Conservation (phyloP, 192 early-diverging fungal species). For the Entomortierella chlamydospora region DNA sequence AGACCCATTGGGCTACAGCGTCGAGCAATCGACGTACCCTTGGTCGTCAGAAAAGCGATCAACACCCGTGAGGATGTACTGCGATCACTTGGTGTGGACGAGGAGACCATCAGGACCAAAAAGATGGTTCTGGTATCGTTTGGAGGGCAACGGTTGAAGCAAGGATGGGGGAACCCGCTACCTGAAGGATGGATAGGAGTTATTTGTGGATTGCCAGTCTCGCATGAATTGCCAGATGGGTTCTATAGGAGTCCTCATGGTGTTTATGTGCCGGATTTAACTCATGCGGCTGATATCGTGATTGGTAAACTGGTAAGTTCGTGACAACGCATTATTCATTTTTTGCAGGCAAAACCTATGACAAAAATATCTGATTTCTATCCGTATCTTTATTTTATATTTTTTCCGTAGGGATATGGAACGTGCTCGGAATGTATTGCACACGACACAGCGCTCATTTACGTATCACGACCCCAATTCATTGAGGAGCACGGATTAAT, state of each 20-base stretch:
- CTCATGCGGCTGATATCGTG: conserved; percentile 67
- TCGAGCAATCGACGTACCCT: conserved; percentile 66
- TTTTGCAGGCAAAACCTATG: not conserved
- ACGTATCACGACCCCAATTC: conserved; percentile 71
- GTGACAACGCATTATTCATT: no score
- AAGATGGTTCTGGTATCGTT: conserved; percentile 65
- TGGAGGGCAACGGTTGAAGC: conserved; percentile 63
- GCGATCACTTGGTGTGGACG: conserved; percentile 58
- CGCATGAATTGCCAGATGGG: conserved; percentile 54
- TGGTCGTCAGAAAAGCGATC: conserved; percentile 65
- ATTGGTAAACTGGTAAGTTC: conserved; percentile 67
- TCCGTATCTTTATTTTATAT: conserved; percentile 1
- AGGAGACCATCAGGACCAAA: conserved; percentile 57
- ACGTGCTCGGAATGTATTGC: conserved; percentile 73
- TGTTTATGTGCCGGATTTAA: conserved; percentile 71
- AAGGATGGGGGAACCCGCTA: conserved; percentile 62
- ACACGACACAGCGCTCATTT: conserved; percentile 67
- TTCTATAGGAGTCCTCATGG: conserved; percentile 66
- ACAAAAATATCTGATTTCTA: not conserved
- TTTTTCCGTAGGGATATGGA: conserved; percentile 63
- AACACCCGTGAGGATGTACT: conserved; percentile 59
- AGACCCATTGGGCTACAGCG: not conserved
- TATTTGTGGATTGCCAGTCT: conserved; percentile 64
- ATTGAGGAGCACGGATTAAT: conserved; percentile 68
- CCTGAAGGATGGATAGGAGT: conserved; percentile 69